These are phyloP conservation scores for Aphanomyces euteiches DNA, from an alignment of 352 stramenopile genomes.

Conservation along the genomic window DNA sequence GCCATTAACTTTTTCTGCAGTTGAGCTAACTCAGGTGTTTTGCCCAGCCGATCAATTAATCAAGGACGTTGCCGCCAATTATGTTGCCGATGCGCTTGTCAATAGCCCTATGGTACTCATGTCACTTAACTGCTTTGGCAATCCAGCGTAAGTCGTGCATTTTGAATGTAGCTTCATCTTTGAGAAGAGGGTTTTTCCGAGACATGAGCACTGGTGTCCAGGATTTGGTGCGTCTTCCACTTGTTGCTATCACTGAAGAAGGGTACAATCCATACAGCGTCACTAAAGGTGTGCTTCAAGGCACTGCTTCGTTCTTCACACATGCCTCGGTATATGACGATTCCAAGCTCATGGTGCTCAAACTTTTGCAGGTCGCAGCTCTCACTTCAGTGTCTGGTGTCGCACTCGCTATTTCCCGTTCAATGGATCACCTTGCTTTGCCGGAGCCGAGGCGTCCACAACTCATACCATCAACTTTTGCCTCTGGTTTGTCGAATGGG, in stretches of 20 bases:
- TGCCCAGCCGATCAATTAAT: constrained; percentile 64
- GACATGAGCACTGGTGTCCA: constrained; percentile 61
- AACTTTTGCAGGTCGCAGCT: constrained; percentile 35
- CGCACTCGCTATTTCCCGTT: constrained; percentile 75
- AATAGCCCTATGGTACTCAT: constrained; percentile 72
- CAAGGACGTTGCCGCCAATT: constrained; percentile 80
- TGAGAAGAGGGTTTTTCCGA: constrained; percentile 65
- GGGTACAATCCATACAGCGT: constrained; percentile 76
- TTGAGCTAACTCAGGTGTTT: constrained; percentile 65
- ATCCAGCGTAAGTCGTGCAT: constrained; percentile 63
- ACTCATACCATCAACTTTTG: constrained; percentile 48
- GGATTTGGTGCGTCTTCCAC: constrained; percentile 74
- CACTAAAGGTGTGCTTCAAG: constrained; percentile 63
- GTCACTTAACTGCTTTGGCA: constrained; percentile 83
- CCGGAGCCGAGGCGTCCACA: constrained; percentile 51
- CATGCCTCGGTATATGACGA: constrained; percentile 46
- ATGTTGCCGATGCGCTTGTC: constrained; percentile 75
- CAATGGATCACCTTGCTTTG: constrained; percentile 75
- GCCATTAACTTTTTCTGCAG: constrained; percentile 53
- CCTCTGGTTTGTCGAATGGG: constrained; percentile 56
- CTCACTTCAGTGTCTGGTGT: constrained; percentile 75
- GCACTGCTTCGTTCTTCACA: constrained; percentile 65
- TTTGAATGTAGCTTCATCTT: constrained; percentile 8
- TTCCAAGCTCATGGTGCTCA: background rate
- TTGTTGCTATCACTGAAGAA: constrained; percentile 53